Base-by-base conservation (phyloP, 176 grass and related monocot species). In the Eragrostis nindensis region DNA sequence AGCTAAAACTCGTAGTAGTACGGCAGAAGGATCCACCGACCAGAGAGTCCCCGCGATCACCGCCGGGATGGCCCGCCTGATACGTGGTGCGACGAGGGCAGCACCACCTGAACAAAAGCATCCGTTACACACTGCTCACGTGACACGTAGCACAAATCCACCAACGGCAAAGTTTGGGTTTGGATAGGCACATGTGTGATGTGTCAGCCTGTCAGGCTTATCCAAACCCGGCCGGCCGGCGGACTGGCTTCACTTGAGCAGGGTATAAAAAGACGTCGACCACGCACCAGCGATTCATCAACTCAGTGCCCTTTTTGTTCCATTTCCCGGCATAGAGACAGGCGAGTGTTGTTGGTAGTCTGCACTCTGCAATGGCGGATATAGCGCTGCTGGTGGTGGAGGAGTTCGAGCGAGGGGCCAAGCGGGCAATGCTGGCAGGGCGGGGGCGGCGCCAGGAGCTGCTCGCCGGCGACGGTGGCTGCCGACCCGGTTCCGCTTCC, bases 361-460 rank as follows among this genome's bases (percentile, higher is more conserved):
- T 53, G 39, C 19, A 0, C 2, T 26, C 47, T 53, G 10, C 62
- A 73, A 83, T 83, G 59, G 80, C 70, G 70, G 80, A 83, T n/a
- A 83, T 83, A 25, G 70, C 70, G 36, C 80, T 74, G 80, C 46
- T 74, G 27, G 74, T 70, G 53, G 65, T 77, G 5, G 82, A 84
- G 82, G 43, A 52, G n/a, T 77, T 48, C 18, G 49, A 76, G 71
- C 50, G 49, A 6, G 49, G n/a, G n/a, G 10, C 70, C 57, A 76
- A 68, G 50, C 30, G 26, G 72, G 71, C 71, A 32, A 38, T 55
- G 64, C 38, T 15, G 48, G 55, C 55, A 59, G 2, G 9, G 45
- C 14, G 59, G 17, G 3, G 45, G 16, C 46, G 11, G 11, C 9
- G 80, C 46, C 69, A 64, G 27, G 69, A 74, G 32, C 9, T 39